Evolutionary conservation across 345 rosid species (phyloP).

Genomic region (Hibiscus tridactylites): DNA sequence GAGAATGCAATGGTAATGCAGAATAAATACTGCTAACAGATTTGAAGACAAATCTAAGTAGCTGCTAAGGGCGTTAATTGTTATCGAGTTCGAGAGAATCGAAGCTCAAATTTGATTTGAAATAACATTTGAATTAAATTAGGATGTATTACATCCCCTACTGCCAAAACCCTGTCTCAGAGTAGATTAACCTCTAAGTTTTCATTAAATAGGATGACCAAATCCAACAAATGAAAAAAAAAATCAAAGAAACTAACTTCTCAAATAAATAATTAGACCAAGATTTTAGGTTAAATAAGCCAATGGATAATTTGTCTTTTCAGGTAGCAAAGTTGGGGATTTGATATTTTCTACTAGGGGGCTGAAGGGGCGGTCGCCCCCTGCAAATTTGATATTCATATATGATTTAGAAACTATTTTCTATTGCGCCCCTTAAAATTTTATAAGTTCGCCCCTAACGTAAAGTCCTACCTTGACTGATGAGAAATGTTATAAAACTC

Average conservation of each 20-base stretch:
- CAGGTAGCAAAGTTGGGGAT: neutral
- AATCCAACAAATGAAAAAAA: neutral
- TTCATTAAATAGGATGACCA: neutral
- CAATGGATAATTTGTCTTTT: neutral
- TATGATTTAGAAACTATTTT: too few relatives aligned
- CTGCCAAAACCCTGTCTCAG: too few relatives aligned
- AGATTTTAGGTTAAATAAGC: neutral
- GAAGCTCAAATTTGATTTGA: neutral
- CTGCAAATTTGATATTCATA: too few relatives aligned
- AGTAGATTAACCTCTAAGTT: neutral
- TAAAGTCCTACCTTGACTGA: too few relatives aligned
- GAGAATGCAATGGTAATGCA: neutral
- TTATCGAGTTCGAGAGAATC: too few relatives aligned
- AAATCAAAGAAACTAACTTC: too few relatives aligned
- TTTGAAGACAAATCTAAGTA: neutral
- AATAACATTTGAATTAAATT: neutral
- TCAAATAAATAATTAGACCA: neutral
- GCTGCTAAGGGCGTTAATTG: neutral
- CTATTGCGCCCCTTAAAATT: too few relatives aligned
- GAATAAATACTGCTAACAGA: neutral
- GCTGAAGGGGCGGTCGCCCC: too few relatives aligned
- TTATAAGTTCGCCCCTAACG: too few relatives aligned
- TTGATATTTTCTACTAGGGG: neutral
- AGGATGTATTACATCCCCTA: too few relatives aligned
- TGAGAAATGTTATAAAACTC: neutral